Conservation (phyloP, 2,329 filamentous ascomycete species). For the Tolypocladium endophyticum region DNA sequence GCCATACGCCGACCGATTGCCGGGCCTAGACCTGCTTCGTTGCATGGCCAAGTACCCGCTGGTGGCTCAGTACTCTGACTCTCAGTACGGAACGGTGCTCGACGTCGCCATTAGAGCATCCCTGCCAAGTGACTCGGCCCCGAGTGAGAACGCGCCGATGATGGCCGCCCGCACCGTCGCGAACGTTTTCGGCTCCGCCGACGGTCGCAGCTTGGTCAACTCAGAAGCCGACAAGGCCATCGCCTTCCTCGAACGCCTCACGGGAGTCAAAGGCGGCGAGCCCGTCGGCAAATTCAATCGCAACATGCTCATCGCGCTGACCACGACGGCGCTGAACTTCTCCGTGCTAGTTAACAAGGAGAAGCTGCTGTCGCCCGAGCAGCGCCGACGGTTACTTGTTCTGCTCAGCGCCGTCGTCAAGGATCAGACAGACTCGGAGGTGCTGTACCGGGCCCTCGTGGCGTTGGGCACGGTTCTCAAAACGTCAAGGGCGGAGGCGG, state of each 20-base stretch:
- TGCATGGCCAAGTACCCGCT: slow-evolving; percentile 61
- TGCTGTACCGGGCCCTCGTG: slow-evolving; percentile 71
- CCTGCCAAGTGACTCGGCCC: slow-evolving; percentile 38
- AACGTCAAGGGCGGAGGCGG: slow-evolving; percentile 35
- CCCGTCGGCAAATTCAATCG: slow-evolving; percentile 52
- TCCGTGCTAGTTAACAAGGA: slow-evolving; percentile 55
- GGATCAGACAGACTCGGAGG: slow-evolving; percentile 66
- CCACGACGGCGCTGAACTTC: slow-evolving; percentile 78
- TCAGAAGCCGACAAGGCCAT: slow-evolving; percentile 49
- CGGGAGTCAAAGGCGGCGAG: slow-evolving; percentile 36
- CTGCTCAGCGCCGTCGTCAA: slow-evolving; percentile 53
- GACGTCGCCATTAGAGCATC: slow-evolving; percentile 34
- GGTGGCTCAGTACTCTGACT: slow-evolving; percentile 49
- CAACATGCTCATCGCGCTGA: slow-evolving; percentile 72
- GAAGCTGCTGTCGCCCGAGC: slow-evolving; percentile 23
- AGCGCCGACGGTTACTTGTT: slow-evolving; percentile 38
- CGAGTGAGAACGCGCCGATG: slow-evolving; percentile 75
- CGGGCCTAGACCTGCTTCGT: slow-evolving; percentile 80
- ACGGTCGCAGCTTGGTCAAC: slow-evolving; percentile 57
- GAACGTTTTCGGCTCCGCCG: slow-evolving; percentile 70
- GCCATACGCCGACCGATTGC: slow-evolving; percentile 71
- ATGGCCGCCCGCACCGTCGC: slow-evolving; percentile 71
- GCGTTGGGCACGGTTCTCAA: slow-evolving; percentile 65
- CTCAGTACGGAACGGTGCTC: slow-evolving; percentile 48
- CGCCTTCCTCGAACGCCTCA: slow-evolving; percentile 50